Evolutionary conservation across 768 basidiomycete genomes (phyloP).

Genomic region (Tylopilus cervinicoccineus): DNA sequence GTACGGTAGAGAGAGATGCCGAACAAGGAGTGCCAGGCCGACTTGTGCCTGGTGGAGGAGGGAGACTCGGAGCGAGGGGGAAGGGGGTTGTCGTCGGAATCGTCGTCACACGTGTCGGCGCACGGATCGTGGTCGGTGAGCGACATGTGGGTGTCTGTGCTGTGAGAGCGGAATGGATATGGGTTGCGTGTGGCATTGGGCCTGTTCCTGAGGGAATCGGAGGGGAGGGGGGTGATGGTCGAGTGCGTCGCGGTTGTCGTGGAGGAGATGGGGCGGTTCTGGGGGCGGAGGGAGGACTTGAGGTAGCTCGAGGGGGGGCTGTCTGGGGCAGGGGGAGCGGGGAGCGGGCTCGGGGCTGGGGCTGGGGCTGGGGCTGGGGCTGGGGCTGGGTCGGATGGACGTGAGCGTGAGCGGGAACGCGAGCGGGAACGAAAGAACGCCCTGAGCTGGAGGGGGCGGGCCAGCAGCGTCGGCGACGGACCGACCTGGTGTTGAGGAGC

Average conservation of each 20-base stretch:
- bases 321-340: neutral
- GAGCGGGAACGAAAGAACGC: conserved; percentile 51
- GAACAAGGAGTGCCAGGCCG: conserved; percentile 22
- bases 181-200: conserved; percentile 13
- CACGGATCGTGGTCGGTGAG: conserved; percentile 12
- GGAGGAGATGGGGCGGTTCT: conserved; percentile 62
- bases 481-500: conserved; percentile 33
- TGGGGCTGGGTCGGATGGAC: conserved; percentile 16
- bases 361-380: neutral
- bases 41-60: conserved; percentile 23
- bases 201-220: conserved; percentile 32
- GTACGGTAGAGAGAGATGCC: conserved; percentile 28
- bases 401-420: conserved; percentile 48
- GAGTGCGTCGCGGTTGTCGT: conserved; percentile 60
- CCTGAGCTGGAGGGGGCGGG: conserved; percentile 43
- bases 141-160: conserved; percentile 11
- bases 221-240: conserved; percentile 56
- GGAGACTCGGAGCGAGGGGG: conserved; percentile 28
- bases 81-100: conserved; percentile 20
- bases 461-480: neutral
- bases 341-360: neutral
- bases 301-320: conserved; percentile 19
- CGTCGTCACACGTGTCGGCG: conserved; percentile 7
- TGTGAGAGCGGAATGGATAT: conserved; percentile 15
- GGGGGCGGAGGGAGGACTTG: conserved; percentile 44